phyloP scores from a whole-genome alignment of 169 alveolate species.

The Plasmodium cynomolgi region DNA sequence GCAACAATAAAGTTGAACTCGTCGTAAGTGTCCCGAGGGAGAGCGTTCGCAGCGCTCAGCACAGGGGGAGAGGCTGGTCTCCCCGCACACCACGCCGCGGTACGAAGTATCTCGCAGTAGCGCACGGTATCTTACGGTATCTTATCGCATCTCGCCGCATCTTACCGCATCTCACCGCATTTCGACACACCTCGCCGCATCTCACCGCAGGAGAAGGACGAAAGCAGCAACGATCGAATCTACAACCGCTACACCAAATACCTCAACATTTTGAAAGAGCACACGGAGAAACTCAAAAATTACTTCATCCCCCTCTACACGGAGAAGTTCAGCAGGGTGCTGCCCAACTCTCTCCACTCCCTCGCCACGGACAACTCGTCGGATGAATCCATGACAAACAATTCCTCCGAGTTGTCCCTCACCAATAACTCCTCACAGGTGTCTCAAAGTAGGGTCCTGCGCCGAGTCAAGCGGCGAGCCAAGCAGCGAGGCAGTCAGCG shows the following conservation, averaged over 20 bases:
- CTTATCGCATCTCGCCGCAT: no score
- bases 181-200: neutral
- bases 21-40: constrained; percentile 73
- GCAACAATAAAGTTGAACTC: constrained; percentile 82
- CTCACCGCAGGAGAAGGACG: constrained; percentile 32
- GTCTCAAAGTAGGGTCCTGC: constrained; percentile 26
- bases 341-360: constrained; percentile 1
- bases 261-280: constrained; percentile 38
- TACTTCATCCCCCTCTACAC: constrained; percentile 57
- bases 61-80: no score
- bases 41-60: no score
- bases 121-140: no score
- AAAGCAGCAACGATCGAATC: constrained; percentile 22
- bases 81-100: neutral
- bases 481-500: no score
- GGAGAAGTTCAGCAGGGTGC: constrained; percentile 21
- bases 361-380: constrained; percentile 22
- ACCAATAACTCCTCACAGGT: constrained; percentile 43
- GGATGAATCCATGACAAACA: constrained; percentile 42
- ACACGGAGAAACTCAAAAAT: constrained; percentile 48
- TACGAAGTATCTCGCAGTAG: no score
- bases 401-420: constrained; percentile 41
- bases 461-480: neutral
- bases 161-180: neutral
- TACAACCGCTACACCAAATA: constrained; percentile 47